Conservation (phyloP, 176 grass and related monocot species). For the Hyparrhenia diplandra region DNA sequence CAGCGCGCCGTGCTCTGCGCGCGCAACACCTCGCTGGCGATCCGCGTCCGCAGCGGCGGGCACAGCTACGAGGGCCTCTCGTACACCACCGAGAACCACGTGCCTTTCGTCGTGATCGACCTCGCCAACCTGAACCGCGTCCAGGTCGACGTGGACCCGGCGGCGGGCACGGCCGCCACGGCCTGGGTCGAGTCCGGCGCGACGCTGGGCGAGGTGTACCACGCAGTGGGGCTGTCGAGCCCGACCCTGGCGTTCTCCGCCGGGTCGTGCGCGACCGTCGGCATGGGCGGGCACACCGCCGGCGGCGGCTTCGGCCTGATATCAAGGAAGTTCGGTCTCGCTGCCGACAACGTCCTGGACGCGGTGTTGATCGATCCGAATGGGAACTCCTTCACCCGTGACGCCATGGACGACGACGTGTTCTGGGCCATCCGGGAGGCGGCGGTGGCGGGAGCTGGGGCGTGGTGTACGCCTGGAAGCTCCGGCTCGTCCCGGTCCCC, state of each 20-base stretch:
- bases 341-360: conserved; percentile 68
- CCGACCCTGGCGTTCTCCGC: conserved; percentile 40
- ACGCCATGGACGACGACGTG: conserved; percentile 46
- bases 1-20: conserved; percentile 32
- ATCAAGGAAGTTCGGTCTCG: conserved; percentile 44
- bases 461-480: conserved; percentile 72
- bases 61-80: conserved; percentile 82
- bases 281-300: conserved; percentile 38
- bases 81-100: conserved; percentile 7
- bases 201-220: conserved; percentile 12
- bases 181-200: too few species aligned
- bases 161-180: too few species aligned
- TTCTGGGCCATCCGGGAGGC: conserved; percentile 74
- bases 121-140: too few species aligned
- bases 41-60: conserved; percentile 61
- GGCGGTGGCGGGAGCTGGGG: conserved; percentile 84
- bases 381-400: background rate
- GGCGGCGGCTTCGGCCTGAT: conserved; percentile 70
- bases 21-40: background rate
- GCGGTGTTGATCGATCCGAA: conserved; percentile 29
- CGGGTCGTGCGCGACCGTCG: conserved; percentile 54
- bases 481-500: conserved; percentile 53
- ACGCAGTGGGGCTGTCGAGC: conserved; percentile 23
- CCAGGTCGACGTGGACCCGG: too few species aligned
- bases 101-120: too few species aligned